Evolutionary conservation across 345 rosid genomes (phyloP).

Genomic region (Balakata baccata): DNA sequence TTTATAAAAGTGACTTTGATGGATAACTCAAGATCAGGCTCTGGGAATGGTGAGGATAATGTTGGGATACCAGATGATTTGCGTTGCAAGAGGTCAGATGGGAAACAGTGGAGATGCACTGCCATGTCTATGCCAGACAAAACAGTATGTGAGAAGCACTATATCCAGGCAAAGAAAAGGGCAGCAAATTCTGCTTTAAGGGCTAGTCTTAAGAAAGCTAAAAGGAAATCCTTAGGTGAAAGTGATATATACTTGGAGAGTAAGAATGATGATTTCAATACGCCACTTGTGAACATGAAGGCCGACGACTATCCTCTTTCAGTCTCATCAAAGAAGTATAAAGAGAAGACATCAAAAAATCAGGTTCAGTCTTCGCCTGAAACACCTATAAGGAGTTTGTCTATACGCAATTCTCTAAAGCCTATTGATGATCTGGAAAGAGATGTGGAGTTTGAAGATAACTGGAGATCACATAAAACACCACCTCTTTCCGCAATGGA

Average conservation of each 20-base stretch:
- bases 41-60: constrained; percentile 61
- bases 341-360: constrained; percentile 45
- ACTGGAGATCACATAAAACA: constrained; percentile 54
- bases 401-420: constrained; percentile 41
- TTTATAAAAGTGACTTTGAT: constrained; percentile 14
- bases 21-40: constrained; percentile 54
- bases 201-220: constrained; percentile 78
- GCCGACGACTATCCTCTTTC: constrained; percentile 38
- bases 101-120: constrained; percentile 99
- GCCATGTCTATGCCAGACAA: constrained; percentile 97
- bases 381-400: constrained; percentile 43
- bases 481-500: constrained; percentile 52
- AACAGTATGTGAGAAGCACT: constrained; percentile 97
- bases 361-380: constrained; percentile 52
- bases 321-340: constrained; percentile 41
- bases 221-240: constrained; percentile 57
- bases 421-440: constrained; percentile 47
- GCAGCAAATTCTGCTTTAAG: constrained; percentile 91
- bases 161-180: constrained; percentile 86
- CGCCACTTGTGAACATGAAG: constrained; percentile 41
- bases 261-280: constrained; percentile 61
- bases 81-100: constrained; percentile 97
- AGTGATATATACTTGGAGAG: constrained; percentile 63
- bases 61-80: constrained; percentile 79
- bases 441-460: constrained; percentile 63